phyloP scores from a whole-genome alignment of 495 filamentous ascomycete species.

The Tuber brumale region DNA sequence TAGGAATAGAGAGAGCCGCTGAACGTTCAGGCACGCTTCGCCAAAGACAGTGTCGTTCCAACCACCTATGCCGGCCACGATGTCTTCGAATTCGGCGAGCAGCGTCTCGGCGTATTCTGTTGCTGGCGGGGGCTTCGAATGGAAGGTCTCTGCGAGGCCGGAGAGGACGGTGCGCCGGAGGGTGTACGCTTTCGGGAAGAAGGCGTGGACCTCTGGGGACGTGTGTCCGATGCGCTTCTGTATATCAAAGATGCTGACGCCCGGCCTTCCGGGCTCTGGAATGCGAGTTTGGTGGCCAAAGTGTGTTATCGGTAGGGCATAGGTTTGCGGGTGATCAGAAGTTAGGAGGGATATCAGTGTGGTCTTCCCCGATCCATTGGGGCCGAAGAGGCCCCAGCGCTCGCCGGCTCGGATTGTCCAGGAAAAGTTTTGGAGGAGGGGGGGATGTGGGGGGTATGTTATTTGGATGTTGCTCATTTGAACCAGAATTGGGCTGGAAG shows the following conservation, averaged over 20 bases:
- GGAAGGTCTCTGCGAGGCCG: conserved; percentile 84
- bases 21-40: conserved; percentile 66
- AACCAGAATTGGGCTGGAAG: conserved; percentile 48
- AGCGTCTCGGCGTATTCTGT: conserved; percentile 42
- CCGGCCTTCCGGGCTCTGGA: conserved; percentile 62
- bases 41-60: conserved; percentile 62
- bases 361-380: conserved; percentile 88
- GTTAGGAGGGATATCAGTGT: conserved; percentile 86
- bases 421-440: conserved; percentile 70
- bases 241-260: conserved; percentile 84
- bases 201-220: conserved; percentile 84
- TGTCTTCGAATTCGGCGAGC: conserved; percentile 22
- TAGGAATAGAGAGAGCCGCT: conserved; percentile 78
- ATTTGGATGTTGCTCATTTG: conserved; percentile 80
- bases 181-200: conserved; percentile 75
- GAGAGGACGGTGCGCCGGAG: conserved; percentile 69
- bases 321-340: conserved; percentile 91
- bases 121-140: conserved; percentile 58
- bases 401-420: conserved; percentile 80
- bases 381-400: conserved; percentile 84
- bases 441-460: conserved; percentile 55
- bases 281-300: conserved; percentile 71
- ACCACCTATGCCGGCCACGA: conserved; percentile 20
- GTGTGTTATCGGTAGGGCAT: conserved; percentile 75
- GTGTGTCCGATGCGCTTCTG: conserved; percentile 86